These are phyloP conservation scores for Rhynchospora breviuscula DNA, from an alignment of 176 grass and related monocot species.

Conservation along the genomic window DNA sequence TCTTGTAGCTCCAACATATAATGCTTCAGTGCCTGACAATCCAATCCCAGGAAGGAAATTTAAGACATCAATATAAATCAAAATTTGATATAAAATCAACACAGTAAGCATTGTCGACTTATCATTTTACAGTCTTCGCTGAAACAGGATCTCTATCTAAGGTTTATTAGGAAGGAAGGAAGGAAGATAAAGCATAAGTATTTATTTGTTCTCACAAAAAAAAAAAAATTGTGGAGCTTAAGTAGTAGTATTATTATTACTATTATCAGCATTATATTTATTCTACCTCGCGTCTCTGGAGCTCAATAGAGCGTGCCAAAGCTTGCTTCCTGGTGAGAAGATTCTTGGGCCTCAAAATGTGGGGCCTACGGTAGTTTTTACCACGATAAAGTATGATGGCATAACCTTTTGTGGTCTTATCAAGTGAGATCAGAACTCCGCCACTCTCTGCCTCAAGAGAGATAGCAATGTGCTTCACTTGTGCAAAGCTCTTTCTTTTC, in stretches of 20 bases:
- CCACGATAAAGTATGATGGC: conserved; percentile 80
- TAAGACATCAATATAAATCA: conserved; percentile 1
- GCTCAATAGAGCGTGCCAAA: conserved; percentile 82
- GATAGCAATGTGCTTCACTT: conserved; percentile 93
- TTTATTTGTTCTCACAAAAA: neutral
- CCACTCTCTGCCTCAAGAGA: conserved; percentile 94
- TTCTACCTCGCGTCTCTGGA: conserved; percentile 86
- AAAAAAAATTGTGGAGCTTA: neutral
- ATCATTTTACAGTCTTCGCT: neutral
- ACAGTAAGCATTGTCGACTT: neutral
- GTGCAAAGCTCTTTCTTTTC: conserved; percentile 69
- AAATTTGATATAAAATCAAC: neutral
- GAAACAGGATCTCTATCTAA: neutral
- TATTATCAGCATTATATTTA: conserved; percentile 2
- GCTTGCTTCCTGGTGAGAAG: conserved; percentile 68
- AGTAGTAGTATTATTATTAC: neutral
- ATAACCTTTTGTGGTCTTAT: conserved; percentile 90
- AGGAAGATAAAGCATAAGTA: neutral
- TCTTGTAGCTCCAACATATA: conserved; percentile 60
- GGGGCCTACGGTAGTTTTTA: conserved; percentile 76
- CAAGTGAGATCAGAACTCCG: conserved; percentile 81
- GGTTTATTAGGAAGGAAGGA: neutral
- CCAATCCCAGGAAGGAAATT: conserved; percentile 6
- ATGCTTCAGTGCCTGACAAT: conserved; percentile 67
- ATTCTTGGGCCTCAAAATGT: conserved; percentile 65